Conservation (phyloP, 306 rosid species). For the Acacia acuminata region DNA sequence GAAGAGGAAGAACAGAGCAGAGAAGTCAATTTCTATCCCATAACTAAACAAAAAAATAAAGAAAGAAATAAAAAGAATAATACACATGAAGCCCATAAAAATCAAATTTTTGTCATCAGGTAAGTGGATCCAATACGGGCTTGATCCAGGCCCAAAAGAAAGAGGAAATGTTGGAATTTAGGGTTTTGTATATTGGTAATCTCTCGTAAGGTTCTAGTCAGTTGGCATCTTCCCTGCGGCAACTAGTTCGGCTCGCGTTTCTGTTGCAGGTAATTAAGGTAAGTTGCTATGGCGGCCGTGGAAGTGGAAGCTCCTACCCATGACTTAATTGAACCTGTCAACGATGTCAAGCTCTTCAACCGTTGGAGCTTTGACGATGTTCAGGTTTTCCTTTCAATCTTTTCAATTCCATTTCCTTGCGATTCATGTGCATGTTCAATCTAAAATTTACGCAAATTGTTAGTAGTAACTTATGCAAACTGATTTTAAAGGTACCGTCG, state of each 20-base stretch:
- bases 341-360: constrained; percentile 43
- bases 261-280: not conserved
- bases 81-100: too few species aligned
- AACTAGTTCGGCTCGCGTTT: not conserved
- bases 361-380: constrained; percentile 40
- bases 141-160: not conserved
- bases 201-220: not conserved
- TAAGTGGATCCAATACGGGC: not conserved
- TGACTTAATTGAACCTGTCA: not conserved
- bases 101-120: too few species aligned
- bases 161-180: not conserved
- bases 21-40: too few species aligned
- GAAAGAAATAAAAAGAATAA: too few species aligned
- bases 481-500: not conserved
- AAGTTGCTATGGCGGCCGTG: constrained; percentile 9
- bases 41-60: too few species aligned
- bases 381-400: constrained; percentile 12
- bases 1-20: too few species aligned
- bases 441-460: not conserved
- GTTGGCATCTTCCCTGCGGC: not conserved
- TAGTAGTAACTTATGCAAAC: not conserved
- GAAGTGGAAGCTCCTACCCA: not conserved
- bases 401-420: not conserved
- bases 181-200: not conserved
- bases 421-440: not conserved